Evolutionary conservation across 1,139 yeast species (phyloP).

Genomic region (Keqinozyma sinolaborantium): DNA sequence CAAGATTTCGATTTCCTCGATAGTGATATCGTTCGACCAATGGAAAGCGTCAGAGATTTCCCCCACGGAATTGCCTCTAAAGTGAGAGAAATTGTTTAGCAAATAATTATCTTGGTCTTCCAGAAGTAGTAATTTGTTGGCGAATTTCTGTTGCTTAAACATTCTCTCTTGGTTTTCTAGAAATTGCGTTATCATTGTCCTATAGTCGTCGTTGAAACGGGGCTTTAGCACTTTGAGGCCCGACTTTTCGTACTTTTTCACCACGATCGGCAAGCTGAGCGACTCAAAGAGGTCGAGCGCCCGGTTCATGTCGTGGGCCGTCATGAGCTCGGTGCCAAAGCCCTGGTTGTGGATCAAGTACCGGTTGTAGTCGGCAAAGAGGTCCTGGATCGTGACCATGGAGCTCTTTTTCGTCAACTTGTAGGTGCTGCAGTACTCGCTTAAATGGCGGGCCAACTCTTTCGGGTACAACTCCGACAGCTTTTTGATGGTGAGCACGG

Average conservation of each 20-base stretch:
- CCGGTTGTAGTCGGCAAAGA: slow-evolving; percentile 42
- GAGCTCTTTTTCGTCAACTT: slow-evolving; percentile 30
- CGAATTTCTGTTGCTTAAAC: slow-evolving; percentile 23
- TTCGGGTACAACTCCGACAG: slow-evolving; percentile 30
- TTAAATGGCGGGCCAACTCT: slow-evolving; percentile 46
- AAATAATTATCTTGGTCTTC: slow-evolving; percentile 23
- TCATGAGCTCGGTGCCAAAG: slow-evolving; percentile 35
- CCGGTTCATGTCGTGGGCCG: slow-evolving; percentile 27
- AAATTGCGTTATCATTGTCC: slow-evolving; percentile 21
- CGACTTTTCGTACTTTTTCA: slow-evolving; percentile 28
- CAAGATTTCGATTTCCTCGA: slow-evolving; percentile 64
- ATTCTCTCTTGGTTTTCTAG: slow-evolving; percentile 20
- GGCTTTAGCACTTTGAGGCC: slow-evolving; percentile 34
- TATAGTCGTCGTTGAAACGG: slow-evolving; percentile 16
- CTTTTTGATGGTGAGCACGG: slow-evolving; percentile 29
- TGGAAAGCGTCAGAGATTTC: slow-evolving; percentile 35
- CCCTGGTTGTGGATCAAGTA: slow-evolving; percentile 35
- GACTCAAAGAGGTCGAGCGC: slow-evolving; percentile 27
- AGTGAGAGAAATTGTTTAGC: slow-evolving; percentile 18
- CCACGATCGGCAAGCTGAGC: slow-evolving; percentile 30
- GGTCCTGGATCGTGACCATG: slow-evolving; percentile 41
- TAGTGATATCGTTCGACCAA: slow-evolving; percentile 70
- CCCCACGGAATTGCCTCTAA: slow-evolving; percentile 34
- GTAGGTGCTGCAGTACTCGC: slow-evolving; percentile 43
- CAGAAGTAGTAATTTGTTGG: slow-evolving; percentile 15